phyloP scores from a whole-genome alignment of 2,329 filamentous ascomycete species.

The Calonectria leucothoes region DNA sequence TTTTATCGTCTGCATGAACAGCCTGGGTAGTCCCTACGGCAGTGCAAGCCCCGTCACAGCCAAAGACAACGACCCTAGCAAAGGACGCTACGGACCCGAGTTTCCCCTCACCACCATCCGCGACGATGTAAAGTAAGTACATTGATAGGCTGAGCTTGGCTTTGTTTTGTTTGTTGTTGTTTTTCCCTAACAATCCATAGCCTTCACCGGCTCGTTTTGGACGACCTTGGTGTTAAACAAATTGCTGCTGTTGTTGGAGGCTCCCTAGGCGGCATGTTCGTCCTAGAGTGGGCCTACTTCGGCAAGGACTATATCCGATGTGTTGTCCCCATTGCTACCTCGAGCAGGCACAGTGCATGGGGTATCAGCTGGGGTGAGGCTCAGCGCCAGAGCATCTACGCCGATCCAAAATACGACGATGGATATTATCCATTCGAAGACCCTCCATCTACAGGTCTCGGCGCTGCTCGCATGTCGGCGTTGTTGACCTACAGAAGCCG shows the following conservation, averaged over 20 bases:
- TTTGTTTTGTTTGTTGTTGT: neutral
- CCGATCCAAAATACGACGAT: conserved; percentile 97
- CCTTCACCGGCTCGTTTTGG: conserved; percentile 82
- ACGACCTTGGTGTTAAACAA: conserved; percentile 83
- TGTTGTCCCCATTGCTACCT: conserved; percentile 87
- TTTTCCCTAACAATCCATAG: conserved; percentile 52
- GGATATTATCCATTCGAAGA: conserved; percentile 93
- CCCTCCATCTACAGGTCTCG: conserved; percentile 86
- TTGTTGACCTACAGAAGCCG: conserved; percentile 95
- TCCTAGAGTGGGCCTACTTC: conserved; percentile 92
- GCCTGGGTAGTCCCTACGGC: conserved; percentile 85
- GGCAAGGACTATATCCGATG: conserved; percentile 86
- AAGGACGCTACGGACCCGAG: conserved; percentile 90
- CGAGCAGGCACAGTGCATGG: conserved; percentile 87
- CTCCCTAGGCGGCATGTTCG: conserved; percentile 90
- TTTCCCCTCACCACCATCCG: conserved; percentile 95
- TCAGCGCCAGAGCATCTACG: conserved; percentile 93
- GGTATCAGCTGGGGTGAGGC: conserved; percentile 92
- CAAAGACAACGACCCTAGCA: conserved; percentile 80
- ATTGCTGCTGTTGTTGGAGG: conserved; percentile 84
- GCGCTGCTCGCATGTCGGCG: conserved; percentile 96
- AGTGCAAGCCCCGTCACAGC: conserved; percentile 90
- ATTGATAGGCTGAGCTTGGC: too few species aligned
- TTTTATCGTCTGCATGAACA: conserved; percentile 89
- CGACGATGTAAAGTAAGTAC: conserved; percentile 88